Base-by-base conservation (phyloP, 2,329 filamentous ascomycete species). In the Neofusicoccum umdonicola region DNA sequence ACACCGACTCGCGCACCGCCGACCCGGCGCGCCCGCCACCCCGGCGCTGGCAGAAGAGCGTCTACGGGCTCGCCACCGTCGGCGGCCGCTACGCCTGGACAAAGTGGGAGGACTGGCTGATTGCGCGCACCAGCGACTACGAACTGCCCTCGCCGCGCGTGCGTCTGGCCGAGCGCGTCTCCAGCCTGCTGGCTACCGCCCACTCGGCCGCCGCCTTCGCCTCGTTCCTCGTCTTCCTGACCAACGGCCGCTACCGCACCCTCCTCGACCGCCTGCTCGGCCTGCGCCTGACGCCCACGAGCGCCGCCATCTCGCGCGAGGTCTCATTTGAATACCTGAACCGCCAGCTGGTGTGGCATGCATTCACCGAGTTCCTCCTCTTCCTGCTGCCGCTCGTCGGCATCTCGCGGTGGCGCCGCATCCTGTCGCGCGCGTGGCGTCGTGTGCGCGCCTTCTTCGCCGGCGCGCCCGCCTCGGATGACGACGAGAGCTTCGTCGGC, bases 281-380 rank as follows among this genome's bases (percentile, higher is more conserved):
- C 65, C 89, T 99, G 77, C 89, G 94, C 63, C 86, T 99, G 50
- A 90, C 92, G 3, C 90, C 95, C 7, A 90, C 91, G 4, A 93
- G 90, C 3, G 92, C 76, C 66, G 35, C 87, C 72, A 90, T 96
- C 68, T 92, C 88, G 74, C 86, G 94, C 37, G 93, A 98, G 77
- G 93, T 99, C 31, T 96, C 92, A 1, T 98, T 99, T 74, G 95
- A 99, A 79, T 98, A 97, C 73, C 86, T 98, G 57, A 99, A 99
- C 76, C 89, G 95, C 54, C 95, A 99, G 79, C 87, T 99, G 11
- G 95, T 99, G 42, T 99, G 95, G 95, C 95, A 99, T 78, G 95
- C 95, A n/a, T 97, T 99, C 72, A 99, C 95, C 31, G 95, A 99
- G 76, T 99, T 99, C 71, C 83, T 99, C n/a, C 85, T 99, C 37